Conservation (phyloP, 2,329 filamentous ascomycete genomes). For the Colletotrichum spaethianum region DNA sequence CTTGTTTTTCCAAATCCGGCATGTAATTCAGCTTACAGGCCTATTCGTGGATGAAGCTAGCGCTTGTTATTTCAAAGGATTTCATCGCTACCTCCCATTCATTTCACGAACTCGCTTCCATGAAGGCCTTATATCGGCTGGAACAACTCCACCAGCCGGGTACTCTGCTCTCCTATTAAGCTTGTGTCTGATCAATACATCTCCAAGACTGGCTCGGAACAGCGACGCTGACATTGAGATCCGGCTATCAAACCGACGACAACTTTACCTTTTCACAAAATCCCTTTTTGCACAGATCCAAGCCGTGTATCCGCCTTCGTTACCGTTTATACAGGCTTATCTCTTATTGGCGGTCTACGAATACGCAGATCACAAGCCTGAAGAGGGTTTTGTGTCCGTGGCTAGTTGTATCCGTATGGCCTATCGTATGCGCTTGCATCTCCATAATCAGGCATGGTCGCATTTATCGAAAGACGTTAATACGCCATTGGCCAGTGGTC, state of each 20-base stretch:
- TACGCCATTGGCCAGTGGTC: no score
- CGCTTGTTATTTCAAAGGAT: slow-evolving; percentile 47
- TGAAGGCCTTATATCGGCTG: slow-evolving; percentile 42
- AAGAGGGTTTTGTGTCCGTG: slow-evolving; percentile 46
- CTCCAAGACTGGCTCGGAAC: not conserved
- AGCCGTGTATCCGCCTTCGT: slow-evolving; percentile 27
- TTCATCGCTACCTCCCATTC: slow-evolving; percentile 48
- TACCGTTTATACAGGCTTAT: slow-evolving; percentile 42
- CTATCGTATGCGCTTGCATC: slow-evolving; percentile 44
- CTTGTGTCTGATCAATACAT: not conserved
- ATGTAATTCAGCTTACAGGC: not conserved
- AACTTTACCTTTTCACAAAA: not conserved
- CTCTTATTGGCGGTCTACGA: slow-evolving; percentile 49
- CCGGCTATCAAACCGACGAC: slow-evolving; percentile 40
- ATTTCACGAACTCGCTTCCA: slow-evolving; percentile 49
- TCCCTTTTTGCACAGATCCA: slow-evolving; percentile 9
- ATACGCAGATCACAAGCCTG: slow-evolving; percentile 43
- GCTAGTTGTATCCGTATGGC: slow-evolving; percentile 46
- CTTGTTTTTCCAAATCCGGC: not conserved
- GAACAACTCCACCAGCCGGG: slow-evolving; percentile 25
- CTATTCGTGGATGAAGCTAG: slow-evolving; percentile 46
- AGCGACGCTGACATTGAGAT: not conserved
- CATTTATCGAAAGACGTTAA: not conserved
- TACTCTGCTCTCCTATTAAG: not conserved
- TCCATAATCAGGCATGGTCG: not conserved